Evolutionary conservation across 805 yeast genomes (phyloP).

Genomic region (Priceomyces carsonii): DNA sequence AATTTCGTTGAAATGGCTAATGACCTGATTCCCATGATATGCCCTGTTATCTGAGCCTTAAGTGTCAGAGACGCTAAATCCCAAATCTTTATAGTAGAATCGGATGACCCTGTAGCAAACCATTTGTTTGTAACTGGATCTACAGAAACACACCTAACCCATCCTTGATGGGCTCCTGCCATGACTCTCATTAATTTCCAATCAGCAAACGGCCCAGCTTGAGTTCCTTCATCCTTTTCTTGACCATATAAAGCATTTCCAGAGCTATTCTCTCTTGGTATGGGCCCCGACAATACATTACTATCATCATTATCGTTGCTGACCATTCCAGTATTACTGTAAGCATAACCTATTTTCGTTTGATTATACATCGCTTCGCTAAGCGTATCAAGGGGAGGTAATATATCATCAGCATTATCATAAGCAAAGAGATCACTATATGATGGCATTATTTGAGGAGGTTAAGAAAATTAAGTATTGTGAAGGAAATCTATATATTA

Average conservation of each 20-base stretch:
- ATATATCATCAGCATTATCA: slow-evolving; percentile 3
- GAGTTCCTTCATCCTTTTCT: no score
- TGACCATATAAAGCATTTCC: no score
- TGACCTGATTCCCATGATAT: slow-evolving; percentile 84
- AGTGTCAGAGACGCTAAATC: slow-evolving; percentile 71
- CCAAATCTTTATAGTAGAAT: slow-evolving; percentile 89
- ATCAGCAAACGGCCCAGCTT: slow-evolving; percentile 3
- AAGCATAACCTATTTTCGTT: slow-evolving; percentile 25
- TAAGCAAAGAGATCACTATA: slow-evolving; percentile 11
- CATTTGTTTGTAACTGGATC: slow-evolving; percentile 84
- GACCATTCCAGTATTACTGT: slow-evolving; percentile 8
- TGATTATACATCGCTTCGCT: slow-evolving; percentile 33
- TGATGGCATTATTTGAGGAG: slow-evolving; percentile 8
- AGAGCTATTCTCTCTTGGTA: no score
- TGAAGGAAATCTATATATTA: background rate
- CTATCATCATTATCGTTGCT: slow-evolving; percentile 1
- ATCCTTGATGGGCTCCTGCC: slow-evolving; percentile 85
- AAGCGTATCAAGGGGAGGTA: slow-evolving; percentile 25
- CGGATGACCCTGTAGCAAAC: slow-evolving; percentile 92
- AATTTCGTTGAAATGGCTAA: slow-evolving; percentile 69
- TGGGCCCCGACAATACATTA: no score
- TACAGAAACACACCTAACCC: slow-evolving; percentile 80
- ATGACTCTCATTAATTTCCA: slow-evolving; percentile 77
- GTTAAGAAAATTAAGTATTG: slow-evolving; percentile 3
- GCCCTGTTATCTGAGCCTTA: slow-evolving; percentile 83